Evolutionary conservation across 1,284 basidiomycete species (phyloP).

Genomic region (Trichosporon sp.): DNA sequence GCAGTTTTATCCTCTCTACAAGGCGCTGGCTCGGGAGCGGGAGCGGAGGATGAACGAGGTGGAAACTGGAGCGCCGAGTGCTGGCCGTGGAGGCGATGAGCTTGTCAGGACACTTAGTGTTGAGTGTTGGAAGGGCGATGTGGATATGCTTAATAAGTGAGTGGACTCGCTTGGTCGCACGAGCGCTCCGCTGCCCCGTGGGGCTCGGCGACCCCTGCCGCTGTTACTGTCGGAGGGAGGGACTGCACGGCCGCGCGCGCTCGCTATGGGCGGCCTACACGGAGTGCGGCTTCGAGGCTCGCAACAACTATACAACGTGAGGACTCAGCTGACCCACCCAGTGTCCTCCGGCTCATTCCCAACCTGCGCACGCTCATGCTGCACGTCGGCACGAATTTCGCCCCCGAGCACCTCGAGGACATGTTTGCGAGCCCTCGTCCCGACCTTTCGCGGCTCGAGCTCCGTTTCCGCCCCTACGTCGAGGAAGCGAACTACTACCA

Average conservation of each 20-base stretch:
- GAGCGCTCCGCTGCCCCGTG: too few relatives aligned
- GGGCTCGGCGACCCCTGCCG: too few relatives aligned
- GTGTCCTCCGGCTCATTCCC: constrained; percentile 40
- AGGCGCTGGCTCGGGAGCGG: not conserved
- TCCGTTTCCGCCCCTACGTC: constrained; percentile 49
- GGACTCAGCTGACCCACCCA: constrained; percentile 10
- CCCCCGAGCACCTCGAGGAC: constrained; percentile 48
- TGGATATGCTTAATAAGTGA: constrained; percentile 48
- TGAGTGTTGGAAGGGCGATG: constrained; percentile 46
- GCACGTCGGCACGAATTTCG: constrained; percentile 48
- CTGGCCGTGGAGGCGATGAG: constrained; percentile 16
- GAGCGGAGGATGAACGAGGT: constrained; percentile 18
- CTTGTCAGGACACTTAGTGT: constrained; percentile 15
- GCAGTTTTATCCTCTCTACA: constrained; percentile 15
- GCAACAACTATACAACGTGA: too few relatives aligned
- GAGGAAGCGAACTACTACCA: constrained; percentile 47
- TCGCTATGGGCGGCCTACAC: too few relatives aligned
- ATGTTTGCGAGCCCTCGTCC: constrained; percentile 39
- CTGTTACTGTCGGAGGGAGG: too few relatives aligned
- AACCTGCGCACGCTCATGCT: constrained; percentile 36
- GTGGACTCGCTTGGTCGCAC: too few relatives aligned
- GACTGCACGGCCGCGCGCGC: too few relatives aligned
- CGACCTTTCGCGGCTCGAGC: constrained; percentile 38
- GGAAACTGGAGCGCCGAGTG: constrained; percentile 21
- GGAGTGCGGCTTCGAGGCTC: too few relatives aligned